Evolutionary conservation across 2,329 filamentous ascomycete genomes (phyloP).

Genomic region (Teratosphaeria epicoccoides): DNA sequence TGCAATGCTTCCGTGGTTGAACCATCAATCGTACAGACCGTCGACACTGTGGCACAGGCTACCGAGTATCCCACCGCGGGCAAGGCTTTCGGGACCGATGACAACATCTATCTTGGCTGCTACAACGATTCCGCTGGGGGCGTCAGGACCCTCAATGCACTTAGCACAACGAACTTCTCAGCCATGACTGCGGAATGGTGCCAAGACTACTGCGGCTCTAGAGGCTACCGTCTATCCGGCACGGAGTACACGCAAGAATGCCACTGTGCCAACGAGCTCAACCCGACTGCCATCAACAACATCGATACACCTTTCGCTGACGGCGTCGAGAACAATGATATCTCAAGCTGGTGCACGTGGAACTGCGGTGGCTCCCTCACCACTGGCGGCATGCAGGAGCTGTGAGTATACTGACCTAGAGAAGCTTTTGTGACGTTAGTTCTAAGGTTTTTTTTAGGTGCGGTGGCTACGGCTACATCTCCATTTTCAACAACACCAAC

Average conservation of each 20-base stretch:
- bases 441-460: too few relatives aligned
- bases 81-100: conserved; percentile 13
- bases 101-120: conserved; percentile 26
- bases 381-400: conserved; percentile 12
- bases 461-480: conserved; percentile 22
- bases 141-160: conserved; percentile 18
- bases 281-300: conserved; percentile 14
- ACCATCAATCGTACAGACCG: conserved; percentile 18
- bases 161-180: conserved; percentile 14
- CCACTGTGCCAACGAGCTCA: conserved; percentile 25
- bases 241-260: conserved; percentile 26
- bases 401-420: too few relatives aligned
- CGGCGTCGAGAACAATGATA: conserved; percentile 5
- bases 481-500: conserved; percentile 26
- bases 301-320: background rate
- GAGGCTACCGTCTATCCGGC: conserved; percentile 22
- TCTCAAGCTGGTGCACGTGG: conserved; percentile 14
- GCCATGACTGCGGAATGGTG: conserved; percentile 27
- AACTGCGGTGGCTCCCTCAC: conserved; percentile 21
- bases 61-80: conserved; percentile 20
- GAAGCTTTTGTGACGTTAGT: too few relatives aligned
- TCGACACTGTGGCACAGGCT: conserved; percentile 20
- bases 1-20: conserved; percentile 15
- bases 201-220: conserved; percentile 20
- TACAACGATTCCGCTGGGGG: conserved; percentile 23